Percentiles rank a stretch among this genome's conserved stretches.
Conservation (phyloP, 306 rosid species). For the Dicorynia guianensis region DNA sequence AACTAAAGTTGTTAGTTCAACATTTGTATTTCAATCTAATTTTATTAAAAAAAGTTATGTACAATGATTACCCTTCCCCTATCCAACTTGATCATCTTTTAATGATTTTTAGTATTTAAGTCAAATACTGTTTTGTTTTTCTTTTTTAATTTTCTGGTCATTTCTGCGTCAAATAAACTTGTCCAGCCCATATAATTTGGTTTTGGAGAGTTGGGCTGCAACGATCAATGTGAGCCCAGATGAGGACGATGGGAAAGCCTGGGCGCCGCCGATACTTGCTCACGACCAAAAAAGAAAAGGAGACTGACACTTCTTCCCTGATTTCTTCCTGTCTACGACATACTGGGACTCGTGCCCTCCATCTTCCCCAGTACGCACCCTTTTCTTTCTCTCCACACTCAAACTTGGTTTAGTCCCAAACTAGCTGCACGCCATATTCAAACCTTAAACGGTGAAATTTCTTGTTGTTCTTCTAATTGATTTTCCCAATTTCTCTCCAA, state of each 20-base stretch:
- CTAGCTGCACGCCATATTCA: background rate
- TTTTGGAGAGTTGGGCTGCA: background rate
- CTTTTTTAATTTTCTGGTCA: too few relatives aligned
- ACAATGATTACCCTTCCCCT: too few relatives aligned
- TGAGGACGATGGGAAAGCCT: too few relatives aligned
- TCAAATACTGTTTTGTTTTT: too few relatives aligned
- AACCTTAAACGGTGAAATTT: background rate
- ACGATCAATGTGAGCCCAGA: background rate
- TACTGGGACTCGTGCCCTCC: background rate
- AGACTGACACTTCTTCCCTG: background rate
- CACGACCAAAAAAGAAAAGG: too few relatives aligned
- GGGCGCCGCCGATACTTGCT: too few relatives aligned
- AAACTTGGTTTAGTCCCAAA: background rate
- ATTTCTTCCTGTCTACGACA: slow-evolving; percentile 27
- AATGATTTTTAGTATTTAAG: too few relatives aligned
- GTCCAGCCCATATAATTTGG: background rate
- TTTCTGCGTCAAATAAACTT: too few relatives aligned
- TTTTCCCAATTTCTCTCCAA: background rate
- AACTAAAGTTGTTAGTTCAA: too few relatives aligned
- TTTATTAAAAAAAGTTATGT: too few relatives aligned
- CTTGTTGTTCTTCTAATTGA: background rate
- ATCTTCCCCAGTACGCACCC: background rate
- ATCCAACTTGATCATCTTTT: too few relatives aligned
- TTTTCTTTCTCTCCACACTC: background rate
- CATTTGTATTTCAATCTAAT: too few relatives aligned